These are phyloP conservation scores for Auxenochlorella protothecoides DNA, from an alignment of 139 green algal species.

Conservation along the genomic window DNA sequence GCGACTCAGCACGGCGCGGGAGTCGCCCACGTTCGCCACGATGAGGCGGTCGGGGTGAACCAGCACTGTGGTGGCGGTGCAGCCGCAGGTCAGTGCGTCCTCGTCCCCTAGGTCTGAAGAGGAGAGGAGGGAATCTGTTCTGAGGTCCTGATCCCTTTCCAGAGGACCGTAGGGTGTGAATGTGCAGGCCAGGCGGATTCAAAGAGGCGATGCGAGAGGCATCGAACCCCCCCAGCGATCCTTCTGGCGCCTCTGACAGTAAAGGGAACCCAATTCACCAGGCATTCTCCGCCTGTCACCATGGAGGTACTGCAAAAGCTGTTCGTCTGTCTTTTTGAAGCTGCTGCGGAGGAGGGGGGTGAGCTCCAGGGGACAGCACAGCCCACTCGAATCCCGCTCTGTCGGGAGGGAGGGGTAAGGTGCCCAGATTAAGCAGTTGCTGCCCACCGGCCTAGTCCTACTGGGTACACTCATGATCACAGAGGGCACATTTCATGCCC, in stretches of 20 bases:
- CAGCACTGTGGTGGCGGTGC: slow-evolving; percentile 22
- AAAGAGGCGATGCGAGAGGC: too few relatives aligned
- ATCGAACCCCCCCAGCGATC: too few relatives aligned
- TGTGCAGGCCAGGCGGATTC: too few relatives aligned
- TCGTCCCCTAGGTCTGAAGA: slow-evolving; percentile 17
- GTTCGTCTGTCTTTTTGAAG: slow-evolving; percentile 32
- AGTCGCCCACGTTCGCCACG: slow-evolving; percentile 69
- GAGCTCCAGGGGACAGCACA: slow-evolving; percentile 28
- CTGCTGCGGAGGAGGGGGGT: slow-evolving; percentile 17
- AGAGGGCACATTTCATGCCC: too few relatives aligned
- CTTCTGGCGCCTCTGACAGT: too few relatives aligned
- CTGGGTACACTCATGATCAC: too few relatives aligned
- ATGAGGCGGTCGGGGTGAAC: slow-evolving; percentile 26
- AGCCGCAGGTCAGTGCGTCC: slow-evolving; percentile 17
- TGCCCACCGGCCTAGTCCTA: too few relatives aligned
- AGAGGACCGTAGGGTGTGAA: too few relatives aligned
- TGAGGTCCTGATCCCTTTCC: too few relatives aligned
- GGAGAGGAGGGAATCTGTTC: not conserved
- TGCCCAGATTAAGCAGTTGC: too few relatives aligned
- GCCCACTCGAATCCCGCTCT: slow-evolving; percentile 10
- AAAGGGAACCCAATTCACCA: too few relatives aligned
- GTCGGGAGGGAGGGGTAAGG: not conserved
- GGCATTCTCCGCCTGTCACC: slow-evolving; percentile 3
- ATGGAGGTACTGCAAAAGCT: slow-evolving; percentile 34
- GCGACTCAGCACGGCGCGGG: slow-evolving; percentile 49